Evolutionary conservation across 208 protist genomes (phyloP).

Genomic region (Leishmania guyanensis): DNA sequence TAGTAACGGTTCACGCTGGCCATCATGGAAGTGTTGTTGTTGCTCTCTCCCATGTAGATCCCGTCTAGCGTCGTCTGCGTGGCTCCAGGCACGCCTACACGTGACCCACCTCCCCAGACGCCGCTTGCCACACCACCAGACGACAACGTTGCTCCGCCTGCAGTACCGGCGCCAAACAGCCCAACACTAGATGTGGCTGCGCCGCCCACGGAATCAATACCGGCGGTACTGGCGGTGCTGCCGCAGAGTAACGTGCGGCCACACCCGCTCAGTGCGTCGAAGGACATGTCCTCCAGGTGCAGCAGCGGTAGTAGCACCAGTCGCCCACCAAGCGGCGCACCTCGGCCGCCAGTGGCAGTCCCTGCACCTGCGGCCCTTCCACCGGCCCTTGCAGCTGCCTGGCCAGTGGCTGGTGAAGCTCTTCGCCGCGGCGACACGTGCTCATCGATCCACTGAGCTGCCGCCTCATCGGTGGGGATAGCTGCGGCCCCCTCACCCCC

Average conservation of each 20-base stretch:
- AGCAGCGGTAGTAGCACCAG: slow-evolving; percentile 53
- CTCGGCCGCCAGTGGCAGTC: slow-evolving; percentile 14
- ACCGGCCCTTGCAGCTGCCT: background rate
- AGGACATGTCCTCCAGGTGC: slow-evolving; percentile 63
- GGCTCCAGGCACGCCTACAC: slow-evolving; percentile 22
- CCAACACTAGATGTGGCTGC: background rate
- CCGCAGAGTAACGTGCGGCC: slow-evolving; percentile 18
- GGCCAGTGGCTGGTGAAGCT: slow-evolving; percentile 9
- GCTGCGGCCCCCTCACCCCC: background rate
- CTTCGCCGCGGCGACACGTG: slow-evolving; percentile 9
- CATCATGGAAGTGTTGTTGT: background rate
- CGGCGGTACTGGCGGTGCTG: background rate
- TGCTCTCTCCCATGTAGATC: background rate
- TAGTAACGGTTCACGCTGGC: background rate
- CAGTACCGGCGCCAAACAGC: background rate
- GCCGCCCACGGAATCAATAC: background rate
- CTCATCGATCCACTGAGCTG: slow-evolving; percentile 24
- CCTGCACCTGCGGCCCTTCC: background rate
- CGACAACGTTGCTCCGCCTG: background rate
- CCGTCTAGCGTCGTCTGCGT: background rate
- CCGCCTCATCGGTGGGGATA: slow-evolving; percentile 13
- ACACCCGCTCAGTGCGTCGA: slow-evolving; percentile 61
- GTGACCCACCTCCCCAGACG: background rate
- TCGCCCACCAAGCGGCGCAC: slow-evolving; percentile 28
- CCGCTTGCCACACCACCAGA: background rate